Base-by-base conservation (phyloP, 192 early-diverging fungal genomes). In the Linnemannia zychae region DNA sequence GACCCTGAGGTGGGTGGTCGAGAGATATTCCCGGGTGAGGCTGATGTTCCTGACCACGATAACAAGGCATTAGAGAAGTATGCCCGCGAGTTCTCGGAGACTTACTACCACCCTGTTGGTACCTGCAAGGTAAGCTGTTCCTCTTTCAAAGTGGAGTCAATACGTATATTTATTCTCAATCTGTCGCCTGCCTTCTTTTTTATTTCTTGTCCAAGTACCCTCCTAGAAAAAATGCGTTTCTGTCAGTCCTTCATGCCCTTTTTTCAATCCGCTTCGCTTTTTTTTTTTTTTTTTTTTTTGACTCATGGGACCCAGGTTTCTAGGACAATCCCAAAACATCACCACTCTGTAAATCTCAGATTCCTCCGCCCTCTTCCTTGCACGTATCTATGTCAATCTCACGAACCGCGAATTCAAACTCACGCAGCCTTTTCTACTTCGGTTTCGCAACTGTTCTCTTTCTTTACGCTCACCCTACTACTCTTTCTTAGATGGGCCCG, bases 71-170 rank as follows among this genome's bases (percentile, higher is more conserved):
- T 84, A 3, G 65, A 78, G 28, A 18, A 65, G 37, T 84, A 38
- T 78, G 76, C 53, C 18, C 70, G 76, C 13, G 24, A 77, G 18
- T 37, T 6, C 4, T 22, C 53, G 22, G 76, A 84, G 50, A 84
- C 81, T 0, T 75, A 78, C 22, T 84, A 84, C 57, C 81, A 84
- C 47, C 81, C 81, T 28, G 74, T 72, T 4, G 49, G 76, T 13
- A 78, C 81, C 33, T 77, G 76, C 40, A 57, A 57, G 22, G 53
- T 57, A 57, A 72, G 65, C 31, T 67, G 36, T 37, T 16, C 36
- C 28, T 11, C 11, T 1, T 66, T 33, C 17, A 11, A n/a, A 3
- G 4, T 9, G 40, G 40, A n/a, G n/a, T n/a, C n/a, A n/a, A n/a
- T n/a, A n/a, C n/a, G n/a, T n/a, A n/a, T n/a, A n/a, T n/a, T n/a